These are phyloP conservation scores for Venturia oleaginea DNA, from an alignment of 2,329 filamentous ascomycete species.

Conservation along the genomic window DNA sequence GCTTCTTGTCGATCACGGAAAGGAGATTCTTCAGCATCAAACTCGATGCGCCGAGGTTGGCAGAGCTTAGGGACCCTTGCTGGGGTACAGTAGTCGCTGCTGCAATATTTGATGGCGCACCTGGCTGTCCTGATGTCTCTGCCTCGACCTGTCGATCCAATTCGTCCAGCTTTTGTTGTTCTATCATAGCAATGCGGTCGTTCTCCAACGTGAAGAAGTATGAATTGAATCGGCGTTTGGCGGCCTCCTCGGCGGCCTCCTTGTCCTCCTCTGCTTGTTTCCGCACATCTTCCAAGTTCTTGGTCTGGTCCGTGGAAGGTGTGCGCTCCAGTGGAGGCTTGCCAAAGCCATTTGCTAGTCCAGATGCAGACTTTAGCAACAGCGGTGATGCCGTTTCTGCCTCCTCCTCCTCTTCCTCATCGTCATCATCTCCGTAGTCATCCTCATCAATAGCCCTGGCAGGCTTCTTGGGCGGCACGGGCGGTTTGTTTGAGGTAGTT, in stretches of 20 bases:
- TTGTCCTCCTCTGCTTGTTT: constrained; percentile 90
- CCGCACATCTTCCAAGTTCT: constrained; percentile 76
- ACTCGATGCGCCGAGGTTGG: constrained; percentile 91
- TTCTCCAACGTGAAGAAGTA: constrained; percentile 93
- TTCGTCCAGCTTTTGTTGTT: constrained; percentile 94
- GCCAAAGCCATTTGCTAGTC: constrained; percentile 46
- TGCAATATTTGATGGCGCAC: constrained; percentile 44
- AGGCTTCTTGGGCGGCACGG: constrained; percentile 47
- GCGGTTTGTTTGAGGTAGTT: constrained; percentile 29
- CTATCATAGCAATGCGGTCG: constrained; percentile 90
- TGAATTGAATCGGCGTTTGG: constrained; percentile 82
- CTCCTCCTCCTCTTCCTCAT: constrained; percentile 41
- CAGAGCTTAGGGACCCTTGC: constrained; percentile 82
- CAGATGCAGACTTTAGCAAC: constrained; percentile 41
- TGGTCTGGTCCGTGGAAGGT: constrained; percentile 47
- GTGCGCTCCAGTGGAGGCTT: constrained; percentile 52
- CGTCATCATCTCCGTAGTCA: constrained; percentile 78
- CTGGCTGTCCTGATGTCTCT: constrained; percentile 66
- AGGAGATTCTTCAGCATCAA: constrained; percentile 95
- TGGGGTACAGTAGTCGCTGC: constrained; percentile 47
- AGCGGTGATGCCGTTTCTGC: constrained; percentile 38
- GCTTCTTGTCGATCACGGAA: constrained; percentile 86
- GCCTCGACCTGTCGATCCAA: constrained; percentile 93
- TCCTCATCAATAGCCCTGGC: constrained; percentile 75
- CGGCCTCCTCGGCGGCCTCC: constrained; percentile 80